Base-by-base conservation (phyloP, 192 early-diverging fungal species). In the Coemansia sp. region DNA sequence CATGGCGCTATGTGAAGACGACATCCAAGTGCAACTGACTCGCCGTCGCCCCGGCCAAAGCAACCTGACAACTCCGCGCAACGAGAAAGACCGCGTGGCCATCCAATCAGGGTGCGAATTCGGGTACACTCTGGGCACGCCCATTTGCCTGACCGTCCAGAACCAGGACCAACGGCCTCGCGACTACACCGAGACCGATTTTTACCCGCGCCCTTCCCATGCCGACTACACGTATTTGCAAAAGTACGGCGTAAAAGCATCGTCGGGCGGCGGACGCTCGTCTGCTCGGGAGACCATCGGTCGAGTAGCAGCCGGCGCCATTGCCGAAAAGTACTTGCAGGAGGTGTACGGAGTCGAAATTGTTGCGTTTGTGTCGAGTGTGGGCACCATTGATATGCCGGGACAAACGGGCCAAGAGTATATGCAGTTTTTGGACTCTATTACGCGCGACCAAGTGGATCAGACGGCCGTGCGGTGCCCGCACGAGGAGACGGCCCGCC, bases 191-290 rank as follows among this genome's bases (percentile, higher is more conserved):
- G 96, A 98, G 66, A 98, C 93, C 61, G 95, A 98, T 76, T 76
- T 90, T 22, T 98, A 92, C 75, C 97, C 97, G 56, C 88, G 97
- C 8, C 97, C 97, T 22, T 93, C 90, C 23, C 97, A 98, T 57
- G 97, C 97, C n/a, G 97, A 98, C 77, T 98, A 84, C 77, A 98
- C 97, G 15, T 98, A 98, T 64, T 67, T 98, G 67, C 73, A 92
- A 68, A 98, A 98, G 73, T 98, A 98, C 68, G 91, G 92, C 60
- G 72, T 98, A 60, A 98, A 98, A 84, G 94, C 95, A 24, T 92
- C 89, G 5, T 90, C 87, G 23, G 97, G 97, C 51, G 97, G 97
- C 37, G 97, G 97, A 29, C 84, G 97, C 43, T 89, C 93, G 9
- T 92, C 90, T 62, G 97, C 97, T 12, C 87, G 97, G 41, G 97